Evolutionary conservation across 192 early-diverging fungal genomes (phyloP).

Genomic region (Chytriomyces confervae): DNA sequence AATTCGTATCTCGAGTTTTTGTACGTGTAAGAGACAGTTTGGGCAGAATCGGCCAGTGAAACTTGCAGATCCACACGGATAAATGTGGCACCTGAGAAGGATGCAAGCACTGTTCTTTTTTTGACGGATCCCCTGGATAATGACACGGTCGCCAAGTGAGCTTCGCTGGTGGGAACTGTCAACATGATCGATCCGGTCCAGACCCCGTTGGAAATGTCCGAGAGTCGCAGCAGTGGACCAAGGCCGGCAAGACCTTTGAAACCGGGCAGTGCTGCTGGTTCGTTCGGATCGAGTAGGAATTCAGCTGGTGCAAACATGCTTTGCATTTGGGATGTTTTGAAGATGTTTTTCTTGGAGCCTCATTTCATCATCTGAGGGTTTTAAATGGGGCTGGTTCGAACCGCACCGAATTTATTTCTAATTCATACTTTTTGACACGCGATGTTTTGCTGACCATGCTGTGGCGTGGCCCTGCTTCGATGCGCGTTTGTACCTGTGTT

Average conservation of each 20-base stretch:
- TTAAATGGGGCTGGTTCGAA: too few relatives aligned
- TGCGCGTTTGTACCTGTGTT: background rate
- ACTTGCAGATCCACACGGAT: background rate
- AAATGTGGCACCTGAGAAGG: background rate
- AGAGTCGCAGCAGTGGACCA: slow-evolving; percentile 15
- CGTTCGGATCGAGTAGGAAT: background rate
- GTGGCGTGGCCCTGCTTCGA: background rate
- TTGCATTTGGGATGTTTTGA: too few relatives aligned
- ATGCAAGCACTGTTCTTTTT: background rate
- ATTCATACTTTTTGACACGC: background rate
- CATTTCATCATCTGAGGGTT: too few relatives aligned
- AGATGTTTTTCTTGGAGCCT: too few relatives aligned
- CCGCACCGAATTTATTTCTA: too few relatives aligned
- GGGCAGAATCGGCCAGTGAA: background rate
- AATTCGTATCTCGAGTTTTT: background rate
- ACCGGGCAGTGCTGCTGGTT: background rate
- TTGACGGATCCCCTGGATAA: background rate
- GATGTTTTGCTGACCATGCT: background rate
- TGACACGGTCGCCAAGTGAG: background rate
- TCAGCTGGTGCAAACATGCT: too few relatives aligned
- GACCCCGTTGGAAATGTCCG: background rate
- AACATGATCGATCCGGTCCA: slow-evolving; percentile 18
- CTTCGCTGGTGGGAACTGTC: background rate
- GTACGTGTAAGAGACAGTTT: background rate
- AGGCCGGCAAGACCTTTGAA: background rate